Conservation (phyloP, 768 basidiomycete species). For the Lactarius pseudohatsudake region DNA sequence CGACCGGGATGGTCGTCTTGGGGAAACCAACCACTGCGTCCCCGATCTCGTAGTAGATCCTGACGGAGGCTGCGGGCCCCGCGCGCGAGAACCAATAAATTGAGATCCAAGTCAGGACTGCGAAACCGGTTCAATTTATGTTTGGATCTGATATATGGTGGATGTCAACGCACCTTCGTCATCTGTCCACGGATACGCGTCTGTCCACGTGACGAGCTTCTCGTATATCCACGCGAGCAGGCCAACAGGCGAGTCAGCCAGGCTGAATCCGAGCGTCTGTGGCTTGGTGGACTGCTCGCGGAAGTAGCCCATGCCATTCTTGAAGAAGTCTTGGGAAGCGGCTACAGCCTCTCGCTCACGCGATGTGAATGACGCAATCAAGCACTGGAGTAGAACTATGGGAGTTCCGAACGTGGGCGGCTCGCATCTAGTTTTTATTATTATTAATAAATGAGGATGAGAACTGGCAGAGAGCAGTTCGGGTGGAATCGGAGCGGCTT, state of each 20-base stretch:
- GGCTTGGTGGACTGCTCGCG: conserved; percentile 38
- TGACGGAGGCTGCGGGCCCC: conserved; percentile 55
- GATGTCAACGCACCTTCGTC: conserved; percentile 45
- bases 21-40: neutral
- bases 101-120: conserved; percentile 61
- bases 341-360: conserved; percentile 40
- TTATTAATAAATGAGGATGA: neutral
- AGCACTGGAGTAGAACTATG: conserved; percentile 34
- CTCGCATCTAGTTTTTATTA: neutral
- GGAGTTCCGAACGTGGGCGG: conserved; percentile 34
- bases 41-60: conserved; percentile 56
- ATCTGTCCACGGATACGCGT: conserved; percentile 53
- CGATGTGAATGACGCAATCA: conserved; percentile 37
- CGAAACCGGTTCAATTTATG: neutral
- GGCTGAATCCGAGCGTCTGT: conserved; percentile 44
- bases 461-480: too few relatives aligned
- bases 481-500: neutral
- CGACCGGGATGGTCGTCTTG: conserved; percentile 42
- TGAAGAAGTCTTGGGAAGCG: conserved; percentile 35
- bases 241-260: conserved; percentile 56
- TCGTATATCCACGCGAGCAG: conserved; percentile 38
- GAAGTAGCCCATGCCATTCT: conserved; percentile 41
- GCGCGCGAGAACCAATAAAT: conserved; percentile 59
- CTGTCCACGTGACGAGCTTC: conserved; percentile 36
- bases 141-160: neutral